phyloP scores from a whole-genome alignment of 164 flowering plant genomes.

The Liquidambar formosana region DNA sequence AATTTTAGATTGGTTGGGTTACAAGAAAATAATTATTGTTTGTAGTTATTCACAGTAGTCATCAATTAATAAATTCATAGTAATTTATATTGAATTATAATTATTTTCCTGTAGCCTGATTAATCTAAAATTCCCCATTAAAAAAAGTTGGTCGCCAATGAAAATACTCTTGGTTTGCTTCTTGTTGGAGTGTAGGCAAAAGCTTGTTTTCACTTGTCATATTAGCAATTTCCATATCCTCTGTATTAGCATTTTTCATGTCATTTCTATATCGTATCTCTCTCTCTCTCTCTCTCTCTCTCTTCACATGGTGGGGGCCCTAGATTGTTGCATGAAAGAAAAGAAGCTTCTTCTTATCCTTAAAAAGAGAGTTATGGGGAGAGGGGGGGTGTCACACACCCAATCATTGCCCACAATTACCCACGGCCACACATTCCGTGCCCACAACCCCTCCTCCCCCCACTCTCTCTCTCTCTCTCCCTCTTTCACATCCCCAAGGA shows the following conservation, averaged over 20 bases:
- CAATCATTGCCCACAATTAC: conserved; percentile 37
- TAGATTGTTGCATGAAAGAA: conserved; percentile 10
- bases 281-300: neutral
- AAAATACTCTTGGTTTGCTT: neutral
- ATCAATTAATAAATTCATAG: too few species aligned
- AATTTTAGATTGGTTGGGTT: too few species aligned
- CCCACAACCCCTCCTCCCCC: neutral
- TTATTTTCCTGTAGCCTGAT: too few species aligned
- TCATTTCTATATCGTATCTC: too few species aligned
- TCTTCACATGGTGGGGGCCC: conserved; percentile 27
- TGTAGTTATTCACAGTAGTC: too few species aligned
- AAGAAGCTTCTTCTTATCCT: conserved; percentile 15
- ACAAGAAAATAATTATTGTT: too few species aligned
- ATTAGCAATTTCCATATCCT: neutral
- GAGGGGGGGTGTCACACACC: conserved; percentile 7
- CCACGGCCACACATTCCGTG: conserved; percentile 20
- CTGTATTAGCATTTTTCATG: neutral
- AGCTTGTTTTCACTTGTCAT: neutral
- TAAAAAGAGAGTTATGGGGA: neutral
- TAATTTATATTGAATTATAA: too few species aligned
- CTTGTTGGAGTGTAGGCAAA: neutral
- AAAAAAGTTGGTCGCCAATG: neutral
- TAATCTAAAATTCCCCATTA: too few species aligned
- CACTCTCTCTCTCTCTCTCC: neutral
- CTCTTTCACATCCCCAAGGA: conserved; percentile 5